Percentiles rank a stretch among this genome's conserved stretches.
These are phyloP conservation scores for Saturnispora silvae DNA, from an alignment of 805 yeast species.

Conservation along the genomic window DNA sequence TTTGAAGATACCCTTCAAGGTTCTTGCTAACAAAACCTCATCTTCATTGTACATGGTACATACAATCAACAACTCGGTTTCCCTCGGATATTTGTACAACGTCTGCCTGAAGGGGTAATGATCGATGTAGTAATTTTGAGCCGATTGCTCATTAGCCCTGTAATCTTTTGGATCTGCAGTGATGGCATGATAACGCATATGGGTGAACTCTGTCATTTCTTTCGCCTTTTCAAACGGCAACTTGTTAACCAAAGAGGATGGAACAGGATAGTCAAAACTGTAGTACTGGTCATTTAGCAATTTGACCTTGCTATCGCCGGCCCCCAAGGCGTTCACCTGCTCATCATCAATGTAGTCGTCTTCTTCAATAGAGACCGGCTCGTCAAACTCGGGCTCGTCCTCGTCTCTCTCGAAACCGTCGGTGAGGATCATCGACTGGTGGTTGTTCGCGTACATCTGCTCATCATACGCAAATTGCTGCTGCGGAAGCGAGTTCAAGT, in stretches of 20 bases:
- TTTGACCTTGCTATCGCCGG: constrained; percentile 30
- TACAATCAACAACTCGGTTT: constrained; percentile 77
- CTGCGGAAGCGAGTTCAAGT: too few species aligned
- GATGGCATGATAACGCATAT: constrained; percentile 85
- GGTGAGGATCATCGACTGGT: constrained; percentile 10
- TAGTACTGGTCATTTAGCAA: constrained; percentile 57
- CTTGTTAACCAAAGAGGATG: constrained; percentile 45
- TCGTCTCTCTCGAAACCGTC: constrained; percentile 21
- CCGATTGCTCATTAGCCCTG: constrained; percentile 40
- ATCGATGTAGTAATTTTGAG: constrained; percentile 21
- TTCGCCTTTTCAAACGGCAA: constrained; percentile 32
- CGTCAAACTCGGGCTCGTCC: constrained; percentile 22
- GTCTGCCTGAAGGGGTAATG: constrained; percentile 54
- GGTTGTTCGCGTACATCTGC: background rate
- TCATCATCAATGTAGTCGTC: constrained; percentile 12
- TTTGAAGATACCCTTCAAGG: constrained; percentile 82
- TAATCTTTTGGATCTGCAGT: constrained; percentile 84
- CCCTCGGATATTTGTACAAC: constrained; percentile 61
- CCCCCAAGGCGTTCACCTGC: constrained; percentile 18
- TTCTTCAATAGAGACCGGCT: constrained; percentile 8
- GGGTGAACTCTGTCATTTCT: constrained; percentile 43
- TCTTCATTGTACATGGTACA: constrained; percentile 91
- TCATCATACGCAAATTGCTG: too few species aligned
- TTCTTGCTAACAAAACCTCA: constrained; percentile 70
- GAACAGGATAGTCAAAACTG: constrained; percentile 79